Conservation (phyloP, 2,329 filamentous ascomycete genomes). For the Sporothrix curviconia region DNA sequence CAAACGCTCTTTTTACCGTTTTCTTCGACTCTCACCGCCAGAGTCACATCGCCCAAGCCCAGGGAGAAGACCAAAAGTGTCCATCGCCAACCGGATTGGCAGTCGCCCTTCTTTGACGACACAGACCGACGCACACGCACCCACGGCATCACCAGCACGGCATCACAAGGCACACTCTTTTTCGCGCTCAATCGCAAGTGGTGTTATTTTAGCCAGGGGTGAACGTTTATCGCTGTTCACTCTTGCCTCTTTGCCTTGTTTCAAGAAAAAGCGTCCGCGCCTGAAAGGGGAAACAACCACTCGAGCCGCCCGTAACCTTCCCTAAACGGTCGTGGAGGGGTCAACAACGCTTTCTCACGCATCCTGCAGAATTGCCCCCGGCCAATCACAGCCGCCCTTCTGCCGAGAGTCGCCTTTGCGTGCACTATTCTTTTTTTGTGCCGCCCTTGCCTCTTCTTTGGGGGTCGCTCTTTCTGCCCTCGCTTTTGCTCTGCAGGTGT, state of each 20-base stretch:
- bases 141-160: background rate
- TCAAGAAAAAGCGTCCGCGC: conserved; percentile 5
- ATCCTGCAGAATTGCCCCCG: background rate
- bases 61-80: background rate
- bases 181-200: background rate
- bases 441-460: conserved; percentile 4
- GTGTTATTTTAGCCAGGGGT: background rate
- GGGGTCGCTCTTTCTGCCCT: background rate
- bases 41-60: conserved; percentile 8
- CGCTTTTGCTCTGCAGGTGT: too few species aligned
- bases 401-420: background rate
- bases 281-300: conserved; percentile 4
- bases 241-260: background rate
- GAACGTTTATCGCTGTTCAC: too few species aligned
- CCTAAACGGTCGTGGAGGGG: conserved; percentile 18
- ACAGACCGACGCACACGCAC: conserved; percentile 1
- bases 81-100: background rate
- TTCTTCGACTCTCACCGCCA: background rate
- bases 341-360: conserved; percentile 5
- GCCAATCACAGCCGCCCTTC: conserved; percentile 14
- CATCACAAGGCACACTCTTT: conserved; percentile 11
- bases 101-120: conserved; percentile 1
- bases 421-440: background rate
- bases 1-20: background rate
- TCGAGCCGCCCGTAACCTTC: conserved; percentile 20